Conservation (phyloP, 495 filamentous ascomycete genomes). For the Umbilicaria muhlenbergii region DNA sequence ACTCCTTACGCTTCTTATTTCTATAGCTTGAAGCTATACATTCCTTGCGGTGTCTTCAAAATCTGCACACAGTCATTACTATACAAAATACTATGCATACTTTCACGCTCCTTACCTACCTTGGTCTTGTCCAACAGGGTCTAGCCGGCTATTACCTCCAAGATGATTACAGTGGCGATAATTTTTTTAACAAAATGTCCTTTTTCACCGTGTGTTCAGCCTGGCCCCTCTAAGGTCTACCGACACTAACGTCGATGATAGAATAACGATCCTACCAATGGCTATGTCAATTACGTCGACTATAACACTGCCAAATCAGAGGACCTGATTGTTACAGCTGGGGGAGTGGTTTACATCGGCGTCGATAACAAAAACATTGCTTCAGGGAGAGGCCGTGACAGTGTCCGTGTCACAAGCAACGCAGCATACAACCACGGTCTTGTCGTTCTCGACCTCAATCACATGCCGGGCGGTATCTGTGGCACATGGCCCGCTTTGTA, state of each 20-base stretch:
- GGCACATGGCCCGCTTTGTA: constrained; percentile 47
- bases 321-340: constrained; percentile 37
- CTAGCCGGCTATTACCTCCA: constrained; percentile 31
- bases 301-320: constrained; percentile 30
- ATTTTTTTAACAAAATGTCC: constrained; percentile 42
- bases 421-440: constrained; percentile 37
- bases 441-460: constrained; percentile 42
- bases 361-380: constrained; percentile 22
- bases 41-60: background rate
- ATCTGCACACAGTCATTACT: constrained; percentile 14
- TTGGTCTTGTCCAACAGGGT: constrained; percentile 25
- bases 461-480: constrained; percentile 38
- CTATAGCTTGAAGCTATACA: background rate
- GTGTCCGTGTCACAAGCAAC: constrained; percentile 38
- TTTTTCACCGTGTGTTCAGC: constrained; percentile 24
- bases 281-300: constrained; percentile 48
- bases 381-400: constrained; percentile 37
- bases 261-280: constrained; percentile 47
- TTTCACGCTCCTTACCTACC: constrained; percentile 24
- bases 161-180: constrained; percentile 26
- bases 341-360: constrained; percentile 28
- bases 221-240: constrained; percentile 15
- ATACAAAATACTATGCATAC: constrained; percentile 23
- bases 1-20: background rate
- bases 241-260: constrained; percentile 14